These are phyloP conservation scores for Aspergillus leporis DNA, from an alignment of 495 filamentous ascomycete genomes.

Conservation along the genomic window DNA sequence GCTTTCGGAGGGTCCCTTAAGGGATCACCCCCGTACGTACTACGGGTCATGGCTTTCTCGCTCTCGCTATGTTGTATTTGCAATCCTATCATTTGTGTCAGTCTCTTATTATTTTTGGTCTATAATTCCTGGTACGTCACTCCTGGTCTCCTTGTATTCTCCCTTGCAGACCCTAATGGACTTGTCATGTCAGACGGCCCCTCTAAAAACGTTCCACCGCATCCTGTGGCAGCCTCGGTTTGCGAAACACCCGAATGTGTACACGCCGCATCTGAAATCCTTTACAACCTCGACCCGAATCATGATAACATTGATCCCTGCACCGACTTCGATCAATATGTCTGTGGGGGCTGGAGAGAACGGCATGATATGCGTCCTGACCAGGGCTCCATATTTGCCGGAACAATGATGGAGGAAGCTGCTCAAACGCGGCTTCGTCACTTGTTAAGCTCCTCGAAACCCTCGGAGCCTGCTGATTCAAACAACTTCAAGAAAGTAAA, in stretches of 20 bases:
- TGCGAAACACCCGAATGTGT: conserved; percentile 67
- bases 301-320: conserved; percentile 67
- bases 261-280: conserved; percentile 65
- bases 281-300: conserved; percentile 67
- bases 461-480: conserved; percentile 51
- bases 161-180: background rate
- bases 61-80: conserved; percentile 9
- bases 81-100: conserved; percentile 13
- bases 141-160: background rate
- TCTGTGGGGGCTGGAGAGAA: conserved; percentile 67
- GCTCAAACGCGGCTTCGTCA: conserved; percentile 60
- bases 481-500: conserved; percentile 68
- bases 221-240: conserved; percentile 23
- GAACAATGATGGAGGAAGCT: conserved; percentile 59
- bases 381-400: conserved; percentile 59
- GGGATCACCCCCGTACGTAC: too few relatives aligned
- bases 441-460: conserved; percentile 60
- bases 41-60: conserved; percentile 1
- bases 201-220: conserved; percentile 14
- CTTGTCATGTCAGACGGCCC: conserved; percentile 1
- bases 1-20: background rate
- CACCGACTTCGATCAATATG: conserved; percentile 65
- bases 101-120: conserved; percentile 21
- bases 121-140: conserved; percentile 14
- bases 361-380: conserved; percentile 68